Evolutionary conservation across 805 yeast genomes (phyloP).

Genomic region (Zygoascus ofunaensis): DNA sequence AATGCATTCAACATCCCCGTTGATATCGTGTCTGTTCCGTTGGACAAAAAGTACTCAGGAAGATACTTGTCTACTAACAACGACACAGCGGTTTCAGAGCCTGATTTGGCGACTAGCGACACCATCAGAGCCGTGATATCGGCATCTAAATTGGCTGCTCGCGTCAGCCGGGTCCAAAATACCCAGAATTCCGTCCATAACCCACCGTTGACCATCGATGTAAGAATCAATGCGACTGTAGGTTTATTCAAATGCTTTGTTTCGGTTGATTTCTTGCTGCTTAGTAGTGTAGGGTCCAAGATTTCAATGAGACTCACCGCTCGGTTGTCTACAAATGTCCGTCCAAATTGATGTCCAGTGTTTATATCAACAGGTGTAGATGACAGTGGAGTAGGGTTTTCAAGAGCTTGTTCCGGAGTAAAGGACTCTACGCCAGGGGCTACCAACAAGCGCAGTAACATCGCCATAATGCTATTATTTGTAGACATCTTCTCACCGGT

Average conservation of each 20-base stretch:
- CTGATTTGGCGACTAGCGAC: slow-evolving; percentile 25
- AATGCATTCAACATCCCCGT: not conserved
- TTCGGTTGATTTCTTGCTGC: slow-evolving; percentile 4
- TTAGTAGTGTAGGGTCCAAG: slow-evolving; percentile 5
- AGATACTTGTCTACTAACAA: slow-evolving; percentile 18
- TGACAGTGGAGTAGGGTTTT: slow-evolving; percentile 14
- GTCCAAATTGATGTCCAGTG: slow-evolving; percentile 1
- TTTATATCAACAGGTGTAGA: slow-evolving; percentile 3
- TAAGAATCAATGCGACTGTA: slow-evolving; percentile 19
- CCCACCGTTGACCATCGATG: slow-evolving; percentile 22
- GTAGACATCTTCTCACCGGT: slow-evolving; percentile 16
- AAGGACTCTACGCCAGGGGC: slow-evolving; percentile 14
- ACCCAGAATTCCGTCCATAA: slow-evolving; percentile 27
- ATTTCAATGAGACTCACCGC: slow-evolving; percentile 10
- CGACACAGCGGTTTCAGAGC: slow-evolving; percentile 19
- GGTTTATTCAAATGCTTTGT: not conserved
- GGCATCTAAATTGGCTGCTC: slow-evolving; percentile 13
- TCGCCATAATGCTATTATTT: slow-evolving; percentile 17
- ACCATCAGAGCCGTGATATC: slow-evolving; percentile 19
- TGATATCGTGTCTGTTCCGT: not conserved
- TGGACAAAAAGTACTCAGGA: slow-evolving; percentile 12
- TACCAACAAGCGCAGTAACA: slow-evolving; percentile 23
- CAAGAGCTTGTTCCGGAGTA: slow-evolving; percentile 17
- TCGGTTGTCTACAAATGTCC: slow-evolving; percentile 18
- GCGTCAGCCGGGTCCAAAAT: slow-evolving; percentile 17